Percentiles rank a stretch among this genome's conserved stretches.
phyloP scores from a whole-genome alignment of 495 filamentous ascomycete species.

The Gamarada debralockiae region DNA sequence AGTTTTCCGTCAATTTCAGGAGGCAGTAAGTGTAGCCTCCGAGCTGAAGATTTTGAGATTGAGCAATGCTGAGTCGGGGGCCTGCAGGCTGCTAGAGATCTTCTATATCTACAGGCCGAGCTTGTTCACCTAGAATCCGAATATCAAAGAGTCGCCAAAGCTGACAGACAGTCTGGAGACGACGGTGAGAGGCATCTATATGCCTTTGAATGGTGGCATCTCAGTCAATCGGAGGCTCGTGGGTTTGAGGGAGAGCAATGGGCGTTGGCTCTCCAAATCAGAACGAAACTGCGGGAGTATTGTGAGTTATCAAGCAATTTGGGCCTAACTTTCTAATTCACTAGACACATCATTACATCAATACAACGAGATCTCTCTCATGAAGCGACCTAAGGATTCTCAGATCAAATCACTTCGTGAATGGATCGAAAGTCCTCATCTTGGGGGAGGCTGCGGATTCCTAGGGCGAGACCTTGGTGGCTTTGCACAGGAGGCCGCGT shows the following conservation, averaged over 20 bases:
- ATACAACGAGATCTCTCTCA: neutral
- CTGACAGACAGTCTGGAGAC: neutral
- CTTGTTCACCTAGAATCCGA: constrained; percentile 8
- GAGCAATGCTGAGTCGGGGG: too few relatives aligned
- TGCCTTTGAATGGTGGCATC: constrained; percentile 1
- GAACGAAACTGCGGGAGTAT: neutral
- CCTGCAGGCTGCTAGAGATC: constrained; percentile 7
- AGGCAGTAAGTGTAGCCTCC: too few relatives aligned
- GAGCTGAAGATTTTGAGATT: too few relatives aligned
- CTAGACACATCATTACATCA: neutral
- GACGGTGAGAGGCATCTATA: neutral
- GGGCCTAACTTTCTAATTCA: neutral
- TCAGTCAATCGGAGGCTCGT: constrained; percentile 2
- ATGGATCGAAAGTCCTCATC: neutral
- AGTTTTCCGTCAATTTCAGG: too few relatives aligned
- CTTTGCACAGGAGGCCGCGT: neutral
- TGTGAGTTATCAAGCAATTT: neutral
- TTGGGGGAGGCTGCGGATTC: neutral
- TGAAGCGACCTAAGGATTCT: neutral
- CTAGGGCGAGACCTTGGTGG: neutral
- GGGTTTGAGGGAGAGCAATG: neutral
- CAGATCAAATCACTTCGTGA: neutral
- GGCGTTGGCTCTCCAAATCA: neutral
- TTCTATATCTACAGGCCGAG: constrained; percentile 7
- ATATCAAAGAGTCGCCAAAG: neutral